Conservation (phyloP, 129 eudicot genomes). For the Flaveria bidentis region DNA sequence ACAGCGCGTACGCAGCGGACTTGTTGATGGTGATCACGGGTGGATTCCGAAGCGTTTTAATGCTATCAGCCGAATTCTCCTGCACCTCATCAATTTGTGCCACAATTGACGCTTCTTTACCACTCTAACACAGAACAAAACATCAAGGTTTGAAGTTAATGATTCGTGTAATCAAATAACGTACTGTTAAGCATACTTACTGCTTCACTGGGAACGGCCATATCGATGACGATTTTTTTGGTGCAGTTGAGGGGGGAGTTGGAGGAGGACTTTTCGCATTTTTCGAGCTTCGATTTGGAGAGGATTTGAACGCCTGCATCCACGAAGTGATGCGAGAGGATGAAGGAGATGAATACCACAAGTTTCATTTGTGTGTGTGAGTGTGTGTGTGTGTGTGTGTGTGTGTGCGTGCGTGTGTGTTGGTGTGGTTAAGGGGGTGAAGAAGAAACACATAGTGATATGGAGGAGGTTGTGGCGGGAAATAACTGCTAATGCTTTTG, state of each 20-base stretch:
- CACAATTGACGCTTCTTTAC: conserved; percentile 83
- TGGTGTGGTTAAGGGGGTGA: background rate
- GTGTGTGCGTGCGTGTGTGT: too few species aligned
- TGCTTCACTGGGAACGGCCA: conserved; percentile 83
- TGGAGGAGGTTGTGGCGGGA: conserved; percentile 23
- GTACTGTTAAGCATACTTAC: conserved; percentile 27
- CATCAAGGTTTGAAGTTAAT: background rate
- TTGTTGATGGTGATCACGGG: conserved; percentile 79
- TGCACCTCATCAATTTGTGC: conserved; percentile 60
- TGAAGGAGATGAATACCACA: conserved; percentile 13
- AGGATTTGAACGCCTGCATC: conserved; percentile 45
- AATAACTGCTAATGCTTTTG: conserved; percentile 21
- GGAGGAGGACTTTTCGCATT: conserved; percentile 52
- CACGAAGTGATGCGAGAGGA: conserved; percentile 18
- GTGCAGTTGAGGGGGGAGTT: conserved; percentile 62
- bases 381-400: background rate
- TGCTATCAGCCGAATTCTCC: conserved; percentile 58
- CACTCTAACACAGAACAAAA: conserved; percentile 48
- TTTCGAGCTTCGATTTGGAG: conserved; percentile 77
- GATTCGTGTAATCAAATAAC: background rate
- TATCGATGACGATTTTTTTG: conserved; percentile 56
- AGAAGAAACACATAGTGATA: background rate
- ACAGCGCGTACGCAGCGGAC: conserved; percentile 71
- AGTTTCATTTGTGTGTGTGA: conserved; percentile 35
- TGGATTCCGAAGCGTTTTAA: conserved; percentile 72